Percentiles rank a stretch among this genome's conserved stretches.
phyloP scores from a whole-genome alignment of 2,329 filamentous ascomycete genomes.

The Stagonosporopsis cucurbitacearum region DNA sequence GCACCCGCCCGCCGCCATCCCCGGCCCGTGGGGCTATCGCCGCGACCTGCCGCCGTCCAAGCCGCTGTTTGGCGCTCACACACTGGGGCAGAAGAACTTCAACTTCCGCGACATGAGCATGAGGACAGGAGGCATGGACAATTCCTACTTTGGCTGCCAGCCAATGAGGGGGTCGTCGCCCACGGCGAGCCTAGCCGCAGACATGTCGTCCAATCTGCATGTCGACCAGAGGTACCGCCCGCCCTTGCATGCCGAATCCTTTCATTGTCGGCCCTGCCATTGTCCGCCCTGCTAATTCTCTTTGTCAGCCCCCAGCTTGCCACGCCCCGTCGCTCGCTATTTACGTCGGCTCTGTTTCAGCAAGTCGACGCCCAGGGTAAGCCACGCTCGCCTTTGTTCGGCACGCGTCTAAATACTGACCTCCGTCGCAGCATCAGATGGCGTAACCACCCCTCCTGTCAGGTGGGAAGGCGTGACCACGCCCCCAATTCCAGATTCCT shows the following conservation, averaged over 20 bases:
- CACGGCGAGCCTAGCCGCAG: slow-evolving; percentile 86
- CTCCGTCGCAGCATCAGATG: slow-evolving; percentile 41
- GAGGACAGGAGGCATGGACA: slow-evolving; percentile 71
- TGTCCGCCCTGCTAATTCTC: slow-evolving; percentile 47
- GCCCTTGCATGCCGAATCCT: slow-evolving; percentile 35
- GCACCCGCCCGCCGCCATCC: slow-evolving; percentile 70
- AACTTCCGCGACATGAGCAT: slow-evolving; percentile 77
- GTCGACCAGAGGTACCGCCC: slow-evolving; percentile 83
- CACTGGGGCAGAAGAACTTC: slow-evolving; percentile 69
- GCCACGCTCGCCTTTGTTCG: slow-evolving; percentile 32
- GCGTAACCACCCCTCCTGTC: slow-evolving; percentile 53
- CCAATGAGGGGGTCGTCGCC: slow-evolving; percentile 85
- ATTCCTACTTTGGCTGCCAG: slow-evolving; percentile 76
- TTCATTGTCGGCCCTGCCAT: slow-evolving; percentile 23
- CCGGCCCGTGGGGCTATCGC: slow-evolving; percentile 68
- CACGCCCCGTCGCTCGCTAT: slow-evolving; percentile 83
- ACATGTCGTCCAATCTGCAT: slow-evolving; percentile 96
- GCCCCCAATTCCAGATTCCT: slow-evolving; percentile 83
- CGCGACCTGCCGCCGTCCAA: slow-evolving; percentile 62
- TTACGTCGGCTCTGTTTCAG: slow-evolving; percentile 74
- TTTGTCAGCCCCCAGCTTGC: slow-evolving; percentile 75
- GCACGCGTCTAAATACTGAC: slow-evolving; percentile 33
- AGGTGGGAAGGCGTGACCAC: slow-evolving; percentile 75
- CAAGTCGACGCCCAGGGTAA: slow-evolving; percentile 66
- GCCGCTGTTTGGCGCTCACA: slow-evolving; percentile 60